Evolutionary conservation across 768 basidiomycete species (phyloP), one percentile per base, ranked within the genome.

Genomic region (Chalciporus pseudorubinellus): DNA sequence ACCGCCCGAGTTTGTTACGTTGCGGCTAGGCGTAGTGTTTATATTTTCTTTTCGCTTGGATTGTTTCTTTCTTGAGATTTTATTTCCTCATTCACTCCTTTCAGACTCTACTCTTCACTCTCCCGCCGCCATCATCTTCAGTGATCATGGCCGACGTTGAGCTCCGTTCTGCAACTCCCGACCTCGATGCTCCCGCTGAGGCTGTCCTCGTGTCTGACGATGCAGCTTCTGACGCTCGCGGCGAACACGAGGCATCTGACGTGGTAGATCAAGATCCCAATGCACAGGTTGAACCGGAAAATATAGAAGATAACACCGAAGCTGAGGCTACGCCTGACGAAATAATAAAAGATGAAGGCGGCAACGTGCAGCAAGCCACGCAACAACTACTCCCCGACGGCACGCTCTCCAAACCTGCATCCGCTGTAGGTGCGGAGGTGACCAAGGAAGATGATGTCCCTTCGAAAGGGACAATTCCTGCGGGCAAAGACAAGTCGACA

Each of bases 61-160:
- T n/a, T 39, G 26, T 48, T 51, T 59, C 61, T 46, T 48, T 45
- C 21, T 48, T 42, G 29, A 13, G 6, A 33, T 42, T 51, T 40
- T 56, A 39, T 45, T 31, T 49, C 38, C 26, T 28, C 9, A n/a
- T n/a, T n/a, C n/a, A n/a, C 29, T 31, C 12, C 13, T 13, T 33
- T 31, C 38, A 20, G 52, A 34, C 31, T 5, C 39, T 36, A n/a
- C 31, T 55, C 24, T 22, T 39, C 13, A 19, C 20, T 28, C 40
- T 33, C 42, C 14, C 39, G 46, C 43, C 50, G 52, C 59, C 57
- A 24, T 62, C 60, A 39, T 57, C 54, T 53, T 59, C 36, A 40
- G 39, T 63, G 61, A 64, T 59, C 53, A 76, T 77, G 75, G 64
- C 68, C 57, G 73, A 74, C 55, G 59, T 59, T 50, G 73, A 71